These are phyloP conservation scores for Saprolegnia diclina DNA, from an alignment of 352 stramenopile species.

Conservation along the genomic window DNA sequence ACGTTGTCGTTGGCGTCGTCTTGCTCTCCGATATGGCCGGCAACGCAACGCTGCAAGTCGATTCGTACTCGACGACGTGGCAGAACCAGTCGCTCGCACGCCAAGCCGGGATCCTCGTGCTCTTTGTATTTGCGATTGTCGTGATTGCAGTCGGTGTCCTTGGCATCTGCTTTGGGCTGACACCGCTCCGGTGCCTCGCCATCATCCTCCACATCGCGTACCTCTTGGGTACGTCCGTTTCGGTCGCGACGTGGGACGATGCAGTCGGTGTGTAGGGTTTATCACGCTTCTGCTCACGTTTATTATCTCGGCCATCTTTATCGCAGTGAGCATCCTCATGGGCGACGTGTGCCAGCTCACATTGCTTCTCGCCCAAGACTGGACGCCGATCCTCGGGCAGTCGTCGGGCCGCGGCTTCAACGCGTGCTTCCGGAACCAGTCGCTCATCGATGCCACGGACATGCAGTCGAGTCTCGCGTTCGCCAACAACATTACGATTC, in stretches of 20 bases:
- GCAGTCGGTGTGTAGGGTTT: slow-evolving; percentile 32
- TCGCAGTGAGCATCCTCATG: slow-evolving; percentile 49
- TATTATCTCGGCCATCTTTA: slow-evolving; percentile 45
- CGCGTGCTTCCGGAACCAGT: slow-evolving; percentile 57
- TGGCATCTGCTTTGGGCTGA: slow-evolving; percentile 57
- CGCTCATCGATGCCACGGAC: slow-evolving; percentile 53
- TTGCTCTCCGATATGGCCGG: slow-evolving; percentile 33
- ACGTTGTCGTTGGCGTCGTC: slow-evolving; percentile 32
- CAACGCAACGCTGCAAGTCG: slow-evolving; percentile 32
- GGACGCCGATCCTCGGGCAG: slow-evolving; percentile 49
- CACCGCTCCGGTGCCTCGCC: slow-evolving; percentile 48
- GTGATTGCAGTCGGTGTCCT: slow-evolving; percentile 51
- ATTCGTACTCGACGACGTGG: slow-evolving; percentile 22
- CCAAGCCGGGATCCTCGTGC: slow-evolving; percentile 39
- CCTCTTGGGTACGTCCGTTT: slow-evolving; percentile 34
- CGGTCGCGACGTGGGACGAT: background rate
- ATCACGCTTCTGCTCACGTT: slow-evolving; percentile 56
- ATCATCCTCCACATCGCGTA: slow-evolving; percentile 71
- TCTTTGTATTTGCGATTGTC: slow-evolving; percentile 49
- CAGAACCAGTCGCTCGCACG: slow-evolving; percentile 41
- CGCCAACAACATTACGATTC: slow-evolving; percentile 45
- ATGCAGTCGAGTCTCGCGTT: slow-evolving; percentile 48
- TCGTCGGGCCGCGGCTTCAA: slow-evolving; percentile 41
- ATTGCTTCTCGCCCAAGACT: slow-evolving; percentile 43
- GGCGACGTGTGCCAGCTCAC: slow-evolving; percentile 59